These are phyloP conservation scores for Hydnum rufescens DNA, from an alignment of 768 basidiomycete genomes.

Conservation along the genomic window DNA sequence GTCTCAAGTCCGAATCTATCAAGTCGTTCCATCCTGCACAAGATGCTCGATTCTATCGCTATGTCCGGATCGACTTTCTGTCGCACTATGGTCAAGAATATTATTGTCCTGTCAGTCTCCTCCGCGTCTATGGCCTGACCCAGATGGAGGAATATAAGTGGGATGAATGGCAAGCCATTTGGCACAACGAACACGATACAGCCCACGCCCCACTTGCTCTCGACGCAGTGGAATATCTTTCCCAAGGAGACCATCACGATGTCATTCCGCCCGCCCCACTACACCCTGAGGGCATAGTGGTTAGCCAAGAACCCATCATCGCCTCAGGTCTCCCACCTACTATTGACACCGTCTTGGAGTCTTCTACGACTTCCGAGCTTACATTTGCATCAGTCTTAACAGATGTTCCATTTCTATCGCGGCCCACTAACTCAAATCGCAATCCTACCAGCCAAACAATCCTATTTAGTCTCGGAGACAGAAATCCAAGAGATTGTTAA, in stretches of 20 bases:
- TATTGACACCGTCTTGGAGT: too few relatives aligned
- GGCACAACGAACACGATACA: neutral
- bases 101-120: conserved; percentile 84
- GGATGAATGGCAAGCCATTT: conserved; percentile 51
- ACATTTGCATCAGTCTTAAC: too few relatives aligned
- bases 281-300: too few relatives aligned
- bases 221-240: too few relatives aligned
- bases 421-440: too few relatives aligned
- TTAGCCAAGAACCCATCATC: too few relatives aligned
- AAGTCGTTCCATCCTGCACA: conserved; percentile 66
- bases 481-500: conserved; percentile 1
- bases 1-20: neutral
- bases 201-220: too few relatives aligned
- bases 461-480: neutral
- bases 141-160: conserved; percentile 94
- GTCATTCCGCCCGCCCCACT: too few relatives aligned
- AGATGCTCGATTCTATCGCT: conserved; percentile 73
- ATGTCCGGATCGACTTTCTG: conserved; percentile 82
- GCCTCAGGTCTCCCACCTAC: too few relatives aligned
- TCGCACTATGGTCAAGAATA: conserved; percentile 89
- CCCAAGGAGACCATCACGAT: too few relatives aligned
- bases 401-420: too few relatives aligned
- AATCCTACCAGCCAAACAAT: neutral
- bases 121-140: conserved; percentile 87
- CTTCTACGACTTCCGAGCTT: too few relatives aligned